These are phyloP conservation scores for Penicillium silybi DNA, from an alignment of 495 filamentous ascomycete species.

Conservation along the genomic window DNA sequence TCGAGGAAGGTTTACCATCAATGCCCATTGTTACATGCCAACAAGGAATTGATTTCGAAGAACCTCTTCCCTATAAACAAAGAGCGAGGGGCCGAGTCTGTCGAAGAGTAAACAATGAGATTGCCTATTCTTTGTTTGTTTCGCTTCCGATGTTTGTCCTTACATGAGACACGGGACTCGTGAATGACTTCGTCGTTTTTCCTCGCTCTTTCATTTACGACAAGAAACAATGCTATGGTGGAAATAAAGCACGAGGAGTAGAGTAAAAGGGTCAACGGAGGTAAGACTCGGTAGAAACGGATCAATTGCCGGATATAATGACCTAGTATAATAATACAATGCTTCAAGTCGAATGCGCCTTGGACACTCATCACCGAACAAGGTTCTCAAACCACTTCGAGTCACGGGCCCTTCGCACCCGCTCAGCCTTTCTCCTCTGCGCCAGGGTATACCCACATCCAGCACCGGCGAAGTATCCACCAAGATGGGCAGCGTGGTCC, in stretches of 20 bases:
- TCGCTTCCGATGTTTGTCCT: background rate
- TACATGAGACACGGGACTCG: background rate
- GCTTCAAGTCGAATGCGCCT: background rate
- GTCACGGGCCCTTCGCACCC: conserved; percentile 14
- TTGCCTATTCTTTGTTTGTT: background rate
- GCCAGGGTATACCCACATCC: conserved; percentile 29
- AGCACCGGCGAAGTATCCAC: conserved; percentile 55
- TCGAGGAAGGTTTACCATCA: background rate
- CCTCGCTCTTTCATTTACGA: background rate
- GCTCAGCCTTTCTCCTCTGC: conserved; percentile 15
- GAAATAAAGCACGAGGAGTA: background rate
- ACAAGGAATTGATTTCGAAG: background rate
- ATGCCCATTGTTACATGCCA: background rate
- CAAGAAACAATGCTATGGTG: background rate
- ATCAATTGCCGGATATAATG: background rate
- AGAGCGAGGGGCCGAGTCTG: background rate
- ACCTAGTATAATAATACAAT: background rate
- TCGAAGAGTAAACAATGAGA: background rate
- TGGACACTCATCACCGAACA: background rate
- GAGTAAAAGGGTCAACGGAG: background rate
- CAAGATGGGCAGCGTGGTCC: conserved; percentile 72
- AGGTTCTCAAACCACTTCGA: conserved; percentile 14
- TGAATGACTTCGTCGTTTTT: background rate
- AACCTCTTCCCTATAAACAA: background rate
- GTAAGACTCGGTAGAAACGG: background rate